phyloP scores from a whole-genome alignment of 148 eudicot species.

The Vaccinium vitisidaea region DNA sequence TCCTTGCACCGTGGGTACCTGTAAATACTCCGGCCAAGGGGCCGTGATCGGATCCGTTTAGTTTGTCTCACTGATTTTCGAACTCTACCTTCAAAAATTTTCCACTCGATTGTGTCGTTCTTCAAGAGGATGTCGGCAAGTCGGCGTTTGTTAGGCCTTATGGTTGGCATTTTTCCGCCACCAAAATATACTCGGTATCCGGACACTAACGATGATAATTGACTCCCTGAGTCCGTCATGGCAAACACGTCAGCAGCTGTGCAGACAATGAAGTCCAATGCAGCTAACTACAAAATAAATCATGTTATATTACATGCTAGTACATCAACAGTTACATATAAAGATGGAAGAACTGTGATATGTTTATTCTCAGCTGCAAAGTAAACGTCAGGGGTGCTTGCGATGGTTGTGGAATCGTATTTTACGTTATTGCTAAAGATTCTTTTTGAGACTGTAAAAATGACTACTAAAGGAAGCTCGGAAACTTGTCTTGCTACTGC shows the following conservation, averaged over 20 bases:
- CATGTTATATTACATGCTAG: neutral
- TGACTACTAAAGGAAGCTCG: neutral
- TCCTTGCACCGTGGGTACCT: slow-evolving; percentile 53
- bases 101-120: slow-evolving; percentile 90
- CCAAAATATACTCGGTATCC: slow-evolving; percentile 89
- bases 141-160: slow-evolving; percentile 93
- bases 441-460: neutral
- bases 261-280: slow-evolving; percentile 87
- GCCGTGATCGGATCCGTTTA: slow-evolving; percentile 75
- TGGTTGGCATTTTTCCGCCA: slow-evolving; percentile 83
- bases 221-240: slow-evolving; percentile 99
- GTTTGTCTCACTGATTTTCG: slow-evolving; percentile 92
- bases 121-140: slow-evolving; percentile 83
- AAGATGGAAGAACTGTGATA: neutral
- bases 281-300: slow-evolving; percentile 67
- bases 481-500: neutral
- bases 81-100: slow-evolving; percentile 76
- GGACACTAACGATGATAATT: slow-evolving; percentile 83
- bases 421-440: neutral
- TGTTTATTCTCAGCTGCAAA: neutral
- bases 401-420: neutral
- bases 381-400: neutral
- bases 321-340: neutral
- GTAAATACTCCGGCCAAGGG: slow-evolving; percentile 79
- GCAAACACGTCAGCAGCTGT: slow-evolving; percentile 85